Conservation (phyloP, 805 yeast genomes). For the Kodamaea hsintzibuensis region DNA sequence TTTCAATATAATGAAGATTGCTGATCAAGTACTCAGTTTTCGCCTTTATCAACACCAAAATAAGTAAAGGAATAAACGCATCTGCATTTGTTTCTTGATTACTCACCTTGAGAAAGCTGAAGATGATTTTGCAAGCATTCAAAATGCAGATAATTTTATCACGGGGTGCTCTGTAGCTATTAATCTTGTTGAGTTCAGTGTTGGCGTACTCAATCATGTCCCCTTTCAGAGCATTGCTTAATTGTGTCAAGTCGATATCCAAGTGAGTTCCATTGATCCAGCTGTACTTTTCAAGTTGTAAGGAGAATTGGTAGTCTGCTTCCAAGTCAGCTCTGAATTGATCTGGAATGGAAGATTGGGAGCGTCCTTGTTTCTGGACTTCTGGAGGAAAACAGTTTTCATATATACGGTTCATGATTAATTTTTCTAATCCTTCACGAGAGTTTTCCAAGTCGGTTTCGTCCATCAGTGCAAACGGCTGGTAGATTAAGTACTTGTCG, state of each 20-base stretch:
- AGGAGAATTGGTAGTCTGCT: constrained; percentile 54
- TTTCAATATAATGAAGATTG: constrained; percentile 80
- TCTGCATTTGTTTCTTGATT: constrained; percentile 84
- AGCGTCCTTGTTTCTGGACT: constrained; percentile 33
- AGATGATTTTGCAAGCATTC: constrained; percentile 90
- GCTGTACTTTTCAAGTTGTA: constrained; percentile 59
- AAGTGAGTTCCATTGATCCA: constrained; percentile 78
- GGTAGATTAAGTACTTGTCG: constrained; percentile 57
- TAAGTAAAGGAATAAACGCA: constrained; percentile 85
- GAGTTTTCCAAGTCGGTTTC: constrained; percentile 66
- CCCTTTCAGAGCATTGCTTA: constrained; percentile 33
- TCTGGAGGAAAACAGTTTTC: constrained; percentile 78
- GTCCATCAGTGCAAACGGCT: constrained; percentile 71
- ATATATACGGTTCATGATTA: constrained; percentile 86
- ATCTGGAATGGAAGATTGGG: constrained; percentile 33
- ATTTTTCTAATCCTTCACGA: constrained; percentile 88
- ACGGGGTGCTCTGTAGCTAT: constrained; percentile 86
- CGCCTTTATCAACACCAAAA: constrained; percentile 73
- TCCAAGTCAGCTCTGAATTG: constrained; percentile 57
- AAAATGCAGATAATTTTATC: constrained; percentile 90
- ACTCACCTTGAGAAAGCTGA: constrained; percentile 76
- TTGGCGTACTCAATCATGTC: constrained; percentile 55
- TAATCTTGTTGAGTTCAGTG: constrained; percentile 73
- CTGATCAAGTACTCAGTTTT: constrained; percentile 67
- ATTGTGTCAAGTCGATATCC: constrained; percentile 57